Conservation (phyloP, 2,329 filamentous ascomycete genomes). For the Pestalotiopsis sp. region DNA sequence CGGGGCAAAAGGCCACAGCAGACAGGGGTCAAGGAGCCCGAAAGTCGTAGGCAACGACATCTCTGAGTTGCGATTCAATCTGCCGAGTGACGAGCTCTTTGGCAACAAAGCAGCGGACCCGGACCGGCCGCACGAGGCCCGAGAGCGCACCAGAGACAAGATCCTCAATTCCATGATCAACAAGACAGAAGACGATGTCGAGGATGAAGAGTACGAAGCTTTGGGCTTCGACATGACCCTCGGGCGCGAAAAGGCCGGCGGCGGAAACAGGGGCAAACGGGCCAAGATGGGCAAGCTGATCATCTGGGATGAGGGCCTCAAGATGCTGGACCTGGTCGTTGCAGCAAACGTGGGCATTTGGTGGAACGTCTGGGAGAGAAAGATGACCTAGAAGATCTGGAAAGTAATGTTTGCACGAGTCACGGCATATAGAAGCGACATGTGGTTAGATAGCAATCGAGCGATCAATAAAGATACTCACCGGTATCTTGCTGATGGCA, state of each 20-base stretch:
- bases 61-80: slow-evolving; percentile 88
- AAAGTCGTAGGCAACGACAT: slow-evolving; percentile 44
- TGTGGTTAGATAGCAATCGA: neutral
- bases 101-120: slow-evolving; percentile 29
- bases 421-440: neutral
- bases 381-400: slow-evolving; percentile 22
- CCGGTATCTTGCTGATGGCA: neutral
- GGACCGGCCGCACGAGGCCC: slow-evolving; percentile 10
- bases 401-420: neutral
- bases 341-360: slow-evolving; percentile 90
- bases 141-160: slow-evolving; percentile 15
- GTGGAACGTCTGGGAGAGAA: slow-evolving; percentile 83
- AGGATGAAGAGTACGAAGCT: slow-evolving; percentile 39
- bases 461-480: neutral
- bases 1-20: slow-evolving; percentile 27
- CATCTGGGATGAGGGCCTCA: slow-evolving; percentile 83
- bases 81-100: slow-evolving; percentile 63
- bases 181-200: slow-evolving; percentile 37
- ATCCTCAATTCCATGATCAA: slow-evolving; percentile 33
- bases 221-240: slow-evolving; percentile 67
- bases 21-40: slow-evolving; percentile 30
- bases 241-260: slow-evolving; percentile 81
- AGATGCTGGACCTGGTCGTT: slow-evolving; percentile 93
- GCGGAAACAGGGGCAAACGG: slow-evolving; percentile 80
- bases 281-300: slow-evolving; percentile 95